Conservation (phyloP, 176 grass and related monocot genomes). For the Oryza longistaminata region DNA sequence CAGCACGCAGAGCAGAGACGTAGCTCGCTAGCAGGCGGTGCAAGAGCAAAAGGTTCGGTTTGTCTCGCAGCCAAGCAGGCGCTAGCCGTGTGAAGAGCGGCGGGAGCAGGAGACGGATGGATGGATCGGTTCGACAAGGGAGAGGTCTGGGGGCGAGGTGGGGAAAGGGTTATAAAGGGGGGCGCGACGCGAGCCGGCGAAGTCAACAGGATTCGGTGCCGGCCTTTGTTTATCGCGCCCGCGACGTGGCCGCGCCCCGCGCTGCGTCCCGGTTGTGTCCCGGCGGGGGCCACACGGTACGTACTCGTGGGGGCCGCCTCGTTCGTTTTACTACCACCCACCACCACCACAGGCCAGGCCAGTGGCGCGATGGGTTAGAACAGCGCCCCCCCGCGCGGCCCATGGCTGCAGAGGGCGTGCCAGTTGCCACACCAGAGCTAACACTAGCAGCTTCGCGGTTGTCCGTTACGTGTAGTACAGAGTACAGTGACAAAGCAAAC, state of each 20-base stretch:
- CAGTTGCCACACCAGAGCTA: too few species aligned
- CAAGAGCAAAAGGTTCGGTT: slow-evolving; percentile 28
- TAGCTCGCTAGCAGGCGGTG: neutral
- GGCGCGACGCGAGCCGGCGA: slow-evolving; percentile 2
- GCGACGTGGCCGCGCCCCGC: slow-evolving; percentile 62
- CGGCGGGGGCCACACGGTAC: neutral
- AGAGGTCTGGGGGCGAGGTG: slow-evolving; percentile 26
- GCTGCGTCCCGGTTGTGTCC: neutral
- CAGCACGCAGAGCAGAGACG: neutral
- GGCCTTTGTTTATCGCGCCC: slow-evolving; percentile 61
- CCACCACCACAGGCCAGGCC: neutral
- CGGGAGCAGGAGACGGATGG: neutral
- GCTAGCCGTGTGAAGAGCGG: neutral
- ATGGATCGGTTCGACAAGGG: slow-evolving; percentile 15
- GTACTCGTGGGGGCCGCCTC: neutral
- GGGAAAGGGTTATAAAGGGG: slow-evolving; percentile 59
- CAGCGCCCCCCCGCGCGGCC: too few species aligned
- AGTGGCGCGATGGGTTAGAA: neutral
- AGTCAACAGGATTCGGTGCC: slow-evolving; percentile 95
- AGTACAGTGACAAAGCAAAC: too few species aligned
- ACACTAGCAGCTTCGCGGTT: neutral
- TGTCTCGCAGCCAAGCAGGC: slow-evolving; percentile 16
- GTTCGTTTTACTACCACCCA: neutral
- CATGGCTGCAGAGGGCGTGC: too few species aligned
- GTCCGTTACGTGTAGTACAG: neutral